Base-by-base conservation (phyloP, 768 basidiomycete species). In the Rhizopogon vulgaris region DNA sequence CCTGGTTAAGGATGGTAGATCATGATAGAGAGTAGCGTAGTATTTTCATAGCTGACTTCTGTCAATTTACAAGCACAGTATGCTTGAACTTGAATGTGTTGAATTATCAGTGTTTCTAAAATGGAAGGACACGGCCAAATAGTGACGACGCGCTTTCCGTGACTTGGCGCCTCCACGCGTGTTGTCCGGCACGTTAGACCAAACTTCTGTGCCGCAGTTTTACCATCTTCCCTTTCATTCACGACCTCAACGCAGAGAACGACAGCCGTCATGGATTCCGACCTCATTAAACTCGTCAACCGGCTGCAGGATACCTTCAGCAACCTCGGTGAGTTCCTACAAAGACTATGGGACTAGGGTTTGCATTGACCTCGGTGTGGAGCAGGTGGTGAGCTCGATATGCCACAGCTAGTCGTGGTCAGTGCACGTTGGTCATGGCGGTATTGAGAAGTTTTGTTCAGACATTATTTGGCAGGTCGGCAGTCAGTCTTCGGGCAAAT, bases 401-500 rank as follows among this genome's bases (percentile, higher is more conserved):
- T 92, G 91, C 90, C 90, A 48, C 91, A 93, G 72, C 75, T 94
- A 53, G 84, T 85, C 49, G 91, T 93, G 59, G 90, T 91, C 73
- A 56, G 90, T 82, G 10, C 38, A 41, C 45, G 17, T 5, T 24
- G 6, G 28, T 48, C 10, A 22, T 27, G 2, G 7, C 27, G 9
- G 2, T 30, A n/a, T n/a, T 11, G 15, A 14, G n/a, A 48, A 46
- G 14, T 15, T 36, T 37, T 49, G 32, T 51, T 47, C 45, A 37
- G 54, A 42, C 48, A 37, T 45, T 32, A 22, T 38, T 51, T 42
- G 15, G 6, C 61, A 94, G 92, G 92, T 97, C 62, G 94, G 94
- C 52, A 94, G 93, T 60, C 94, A 97, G 71, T 96, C 94, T 38
- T 85, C 93, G 30, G 94, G 94, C 55, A 97, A 96, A 75, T 96